Evolutionary conservation across 805 yeast genomes (phyloP).

Genomic region (Saccharomyces kudriavzevii): DNA sequence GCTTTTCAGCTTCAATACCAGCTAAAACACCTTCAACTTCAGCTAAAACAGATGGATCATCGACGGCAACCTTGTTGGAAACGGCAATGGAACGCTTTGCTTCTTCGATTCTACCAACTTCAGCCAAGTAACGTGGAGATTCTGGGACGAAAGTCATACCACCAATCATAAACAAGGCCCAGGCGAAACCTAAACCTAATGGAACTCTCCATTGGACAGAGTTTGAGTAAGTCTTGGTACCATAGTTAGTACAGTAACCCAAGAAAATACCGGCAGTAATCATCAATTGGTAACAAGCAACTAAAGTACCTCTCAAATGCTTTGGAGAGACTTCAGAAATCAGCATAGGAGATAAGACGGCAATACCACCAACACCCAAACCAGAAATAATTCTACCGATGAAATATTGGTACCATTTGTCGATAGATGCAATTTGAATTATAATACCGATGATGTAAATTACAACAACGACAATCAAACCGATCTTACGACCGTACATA

Average conservation of each 20-base stretch:
- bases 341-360: conserved; percentile 67
- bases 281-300: conserved; percentile 61
- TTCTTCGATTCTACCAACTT: conserved; percentile 42
- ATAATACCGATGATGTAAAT: conserved; percentile 53
- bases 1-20: conserved; percentile 47
- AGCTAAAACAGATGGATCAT: conserved; percentile 39
- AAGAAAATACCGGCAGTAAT: conserved; percentile 65
- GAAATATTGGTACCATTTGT: conserved; percentile 53
- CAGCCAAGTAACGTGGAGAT: conserved; percentile 60
- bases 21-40: conserved; percentile 45
- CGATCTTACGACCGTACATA: conserved; percentile 56
- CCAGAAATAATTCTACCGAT: conserved; percentile 67
- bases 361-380: conserved; percentile 66
- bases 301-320: conserved; percentile 61
- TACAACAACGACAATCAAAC: conserved; percentile 48
- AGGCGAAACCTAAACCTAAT: conserved; percentile 46
- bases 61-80: conserved; percentile 42
- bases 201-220: conserved; percentile 74
- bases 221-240: conserved; percentile 50
- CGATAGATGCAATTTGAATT: conserved; percentile 46
- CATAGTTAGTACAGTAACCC: conserved; percentile 67
- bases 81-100: conserved; percentile 46
- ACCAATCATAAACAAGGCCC: conserved; percentile 34
- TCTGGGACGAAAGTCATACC: conserved; percentile 53
- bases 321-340: conserved; percentile 66